Evolutionary conservation across 148 eudicot genomes (phyloP), one percentile per base, ranked within the genome.

Genomic region (Silene uniflora): DNA sequence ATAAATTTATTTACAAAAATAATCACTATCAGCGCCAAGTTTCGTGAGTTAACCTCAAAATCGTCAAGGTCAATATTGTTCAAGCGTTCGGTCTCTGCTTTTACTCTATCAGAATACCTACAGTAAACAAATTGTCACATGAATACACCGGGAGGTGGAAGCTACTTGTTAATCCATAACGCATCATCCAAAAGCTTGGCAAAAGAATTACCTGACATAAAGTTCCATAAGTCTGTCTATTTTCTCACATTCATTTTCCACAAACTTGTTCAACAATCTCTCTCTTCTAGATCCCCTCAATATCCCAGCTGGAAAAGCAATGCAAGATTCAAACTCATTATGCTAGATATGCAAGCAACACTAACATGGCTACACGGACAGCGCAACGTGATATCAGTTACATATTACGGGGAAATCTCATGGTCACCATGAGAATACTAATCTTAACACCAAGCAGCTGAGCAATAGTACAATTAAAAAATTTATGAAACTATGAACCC

Each of bases 171-270:
- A 72, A 32, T 13, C 66, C 7, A 1, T 42, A n/a, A 29, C 64
- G 39, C 10, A 66, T 10, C 74, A 76, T 11, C 70, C 69, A 52
- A 35, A 29, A 1, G 71, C 12, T 24, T 3, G 61, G 63, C 77
- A 60, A 69, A 77, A 62, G 10, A 81, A 60, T 86, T 77, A 95
- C 99, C 99, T 92, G 84, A 89, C 85, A 81, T 90, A 92, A 46
- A 95, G 91, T 83, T 95, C 99, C 93, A 95, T 88, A 67, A 95
- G 91, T 83, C 99, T 82, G 76, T 95, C 99, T 83, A 92, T 92
- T 85, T 95, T 95, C 90, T 92, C 99, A 67, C 87, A 92, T 81
- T 95, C 99, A 82, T 87, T 91, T 81, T 92, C 99, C 32, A 91
- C 89, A 80, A 92, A 95, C 84, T 95, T 95, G 88, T 93, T 87